Conservation (phyloP, 805 yeast genomes). For the Metahyphopichia silvanorum region DNA sequence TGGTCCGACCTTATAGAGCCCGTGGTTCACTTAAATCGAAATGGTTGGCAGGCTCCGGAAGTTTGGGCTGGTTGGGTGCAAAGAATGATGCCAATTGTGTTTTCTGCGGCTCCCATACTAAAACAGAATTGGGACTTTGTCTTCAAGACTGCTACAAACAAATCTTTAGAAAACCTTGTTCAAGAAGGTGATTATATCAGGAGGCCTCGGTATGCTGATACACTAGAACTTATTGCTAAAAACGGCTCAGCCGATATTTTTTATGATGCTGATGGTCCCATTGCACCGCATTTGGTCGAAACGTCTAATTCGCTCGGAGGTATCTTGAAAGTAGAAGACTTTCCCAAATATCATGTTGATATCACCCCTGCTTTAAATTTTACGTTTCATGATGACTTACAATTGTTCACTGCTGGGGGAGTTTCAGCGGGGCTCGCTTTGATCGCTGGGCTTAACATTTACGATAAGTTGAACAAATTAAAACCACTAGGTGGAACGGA, state of each 20-base stretch:
- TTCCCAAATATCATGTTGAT: conserved; percentile 53
- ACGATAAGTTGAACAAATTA: conserved; percentile 36
- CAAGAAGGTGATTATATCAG: conserved; percentile 56
- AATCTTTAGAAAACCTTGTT: conserved; percentile 20
- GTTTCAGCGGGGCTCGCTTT: conserved; percentile 84
- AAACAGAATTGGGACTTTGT: conserved; percentile 56
- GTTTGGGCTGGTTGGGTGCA: conserved; percentile 34
- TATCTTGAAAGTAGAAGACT: conserved; percentile 60
- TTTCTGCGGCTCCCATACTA: conserved; percentile 23
- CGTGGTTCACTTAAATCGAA: conserved; percentile 58
- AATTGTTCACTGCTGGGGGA: conserved; percentile 54
- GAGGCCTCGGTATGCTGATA: conserved; percentile 62
- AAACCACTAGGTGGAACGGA: conserved; percentile 7
- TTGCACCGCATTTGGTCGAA: conserved; percentile 58
- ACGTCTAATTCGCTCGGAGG: conserved; percentile 61
- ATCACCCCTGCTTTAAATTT: conserved; percentile 34
- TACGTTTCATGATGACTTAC: conserved; percentile 14
- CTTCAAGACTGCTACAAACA: conserved; percentile 25
- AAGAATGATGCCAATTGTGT: conserved; percentile 20
- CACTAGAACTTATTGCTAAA: conserved; percentile 65
- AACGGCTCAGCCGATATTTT: conserved; percentile 77
- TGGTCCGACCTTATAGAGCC: conserved; percentile 80
- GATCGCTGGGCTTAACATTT: conserved; percentile 66
- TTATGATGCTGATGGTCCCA: conserved; percentile 78
- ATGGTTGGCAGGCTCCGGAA: conserved; percentile 52